These are phyloP conservation scores for Papiliotrema terrestris DNA, from an alignment of 1,284 basidiomycete species.

Conservation along the genomic window DNA sequence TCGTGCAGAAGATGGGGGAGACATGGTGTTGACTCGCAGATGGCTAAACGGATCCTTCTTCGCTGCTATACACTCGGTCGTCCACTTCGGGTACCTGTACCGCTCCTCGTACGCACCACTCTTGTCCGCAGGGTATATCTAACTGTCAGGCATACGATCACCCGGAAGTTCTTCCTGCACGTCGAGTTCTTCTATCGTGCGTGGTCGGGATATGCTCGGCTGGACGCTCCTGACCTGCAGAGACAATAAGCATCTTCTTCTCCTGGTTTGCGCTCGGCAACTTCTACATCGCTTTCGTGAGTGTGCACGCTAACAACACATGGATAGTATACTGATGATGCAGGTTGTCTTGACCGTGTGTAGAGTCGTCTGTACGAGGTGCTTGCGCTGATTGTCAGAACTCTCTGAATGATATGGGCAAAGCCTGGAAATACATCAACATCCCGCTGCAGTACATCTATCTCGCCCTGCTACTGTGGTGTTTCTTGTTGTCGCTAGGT, in stretches of 20 bases:
- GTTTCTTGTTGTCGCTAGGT: conserved; percentile 85
- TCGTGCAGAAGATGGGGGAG: not conserved
- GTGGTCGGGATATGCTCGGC: conserved; percentile 4
- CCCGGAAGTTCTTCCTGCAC: conserved; percentile 90
- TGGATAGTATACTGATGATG: not conserved
- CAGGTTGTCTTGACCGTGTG: conserved; percentile 24
- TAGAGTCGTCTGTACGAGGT: not conserved
- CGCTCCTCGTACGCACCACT: conserved; percentile 60
- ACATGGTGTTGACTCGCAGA: conserved; percentile 8
- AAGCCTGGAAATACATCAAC: conserved; percentile 61
- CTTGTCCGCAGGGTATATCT: too few species aligned
- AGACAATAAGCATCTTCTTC: conserved; percentile 83
- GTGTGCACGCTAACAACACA: conserved; percentile 7
- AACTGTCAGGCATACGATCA: conserved; percentile 61
- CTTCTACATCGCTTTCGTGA: conserved; percentile 78
- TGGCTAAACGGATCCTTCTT: conserved; percentile 99
- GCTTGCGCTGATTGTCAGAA: conserved; percentile 8
- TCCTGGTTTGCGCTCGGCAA: conserved; percentile 89
- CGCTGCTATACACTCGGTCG: conserved; percentile 81
- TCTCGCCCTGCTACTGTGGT: conserved; percentile 77
- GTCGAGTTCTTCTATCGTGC: conserved; percentile 82
- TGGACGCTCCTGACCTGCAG: conserved; percentile 11
- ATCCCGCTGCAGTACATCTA: conserved; percentile 80
- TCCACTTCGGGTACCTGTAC: conserved; percentile 91
- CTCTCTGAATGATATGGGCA: conserved; percentile 28